phyloP scores from a whole-genome alignment of 2,329 filamentous ascomycete species.

The Penicillium brasilianum region DNA sequence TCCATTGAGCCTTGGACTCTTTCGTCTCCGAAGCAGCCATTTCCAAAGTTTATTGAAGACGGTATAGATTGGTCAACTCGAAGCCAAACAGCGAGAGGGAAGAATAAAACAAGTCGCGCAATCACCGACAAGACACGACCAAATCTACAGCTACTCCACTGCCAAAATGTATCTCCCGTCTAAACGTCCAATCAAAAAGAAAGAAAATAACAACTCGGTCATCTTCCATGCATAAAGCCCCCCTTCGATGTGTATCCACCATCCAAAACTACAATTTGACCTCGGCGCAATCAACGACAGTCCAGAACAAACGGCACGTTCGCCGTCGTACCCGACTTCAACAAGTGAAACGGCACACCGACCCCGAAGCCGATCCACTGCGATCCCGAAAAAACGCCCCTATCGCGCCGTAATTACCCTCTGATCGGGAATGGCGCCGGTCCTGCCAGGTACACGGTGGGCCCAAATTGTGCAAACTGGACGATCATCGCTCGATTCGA shows the following conservation, averaged over 20 bases:
- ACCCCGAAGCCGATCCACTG: constrained; percentile 17
- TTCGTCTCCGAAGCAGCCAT: constrained; percentile 22
- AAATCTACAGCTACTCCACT: background rate
- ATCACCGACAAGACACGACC: background rate
- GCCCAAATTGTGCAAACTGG: background rate
- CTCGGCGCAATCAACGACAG: background rate
- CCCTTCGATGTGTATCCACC: background rate
- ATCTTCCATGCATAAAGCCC: constrained; percentile 8
- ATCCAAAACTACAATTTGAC: background rate
- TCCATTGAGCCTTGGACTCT: constrained; percentile 25
- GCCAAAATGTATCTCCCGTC: background rate
- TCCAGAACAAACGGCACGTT: background rate
- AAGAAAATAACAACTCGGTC: background rate
- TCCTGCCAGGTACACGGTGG: background rate
- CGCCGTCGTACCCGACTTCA: background rate
- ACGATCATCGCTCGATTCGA: constrained; percentile 14
- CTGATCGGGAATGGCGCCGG: background rate
- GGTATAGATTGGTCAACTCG: background rate
- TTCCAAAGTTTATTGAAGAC: background rate
- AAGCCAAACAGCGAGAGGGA: constrained; percentile 2
- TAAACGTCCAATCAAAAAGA: background rate
- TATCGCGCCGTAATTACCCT: background rate
- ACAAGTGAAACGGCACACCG: constrained; percentile 6
- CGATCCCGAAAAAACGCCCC: constrained; percentile 11
- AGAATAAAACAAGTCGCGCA: constrained; percentile 7